Base-by-base conservation (phyloP, 805 yeast species). In the Schwanniomyces occidentalis region DNA sequence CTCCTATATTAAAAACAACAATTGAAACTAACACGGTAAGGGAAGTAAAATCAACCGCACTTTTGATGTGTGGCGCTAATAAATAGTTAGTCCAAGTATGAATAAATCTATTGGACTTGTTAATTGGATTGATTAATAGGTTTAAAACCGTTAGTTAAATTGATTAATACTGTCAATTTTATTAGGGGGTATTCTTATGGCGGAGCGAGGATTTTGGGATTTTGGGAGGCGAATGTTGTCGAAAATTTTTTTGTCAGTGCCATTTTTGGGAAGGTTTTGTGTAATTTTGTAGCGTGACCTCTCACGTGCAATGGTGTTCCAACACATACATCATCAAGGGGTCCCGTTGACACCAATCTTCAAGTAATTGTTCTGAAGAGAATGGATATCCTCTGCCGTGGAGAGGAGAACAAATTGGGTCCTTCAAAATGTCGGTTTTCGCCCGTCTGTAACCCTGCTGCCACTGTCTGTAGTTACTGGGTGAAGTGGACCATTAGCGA, bases 81-180 rank as follows among this genome's bases (percentile, higher is more conserved):
- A 26, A 18, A 16, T 13, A 24, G 27, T 17, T 22, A 23, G 28
- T 32, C 36, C 35, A 24, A 21, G n/a, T 24, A 23, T 30, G 24
- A 13, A n/a, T 22, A 30, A 17, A 16, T 16, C 18, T 8, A 19
- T 15, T 29, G 38, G 25, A 33, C 41, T 39, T 41, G 25, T 37
- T 44, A 17, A 29, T 10, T 28, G 22, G 38, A 43, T 38, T 37
- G 45, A 40, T 42, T 38, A 34, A 29, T 26, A 18, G 34, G 29
- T 27, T 16, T 32, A 17, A 28, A 36, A 27, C 38, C 40, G 23
- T 13, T 16, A 9, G 26, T 17, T 17, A 17, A n/a, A n/a, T n/a
- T n/a, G n/a, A n/a, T n/a, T n/a, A n/a, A n/a, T n/a, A n/a, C n/a
- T n/a, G n/a, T n/a, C n/a, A n/a, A n/a, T n/a, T n/a, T n/a, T n/a